Conservation (phyloP, 1,139 yeast genomes). For the Sugiyamaella japonica region DNA sequence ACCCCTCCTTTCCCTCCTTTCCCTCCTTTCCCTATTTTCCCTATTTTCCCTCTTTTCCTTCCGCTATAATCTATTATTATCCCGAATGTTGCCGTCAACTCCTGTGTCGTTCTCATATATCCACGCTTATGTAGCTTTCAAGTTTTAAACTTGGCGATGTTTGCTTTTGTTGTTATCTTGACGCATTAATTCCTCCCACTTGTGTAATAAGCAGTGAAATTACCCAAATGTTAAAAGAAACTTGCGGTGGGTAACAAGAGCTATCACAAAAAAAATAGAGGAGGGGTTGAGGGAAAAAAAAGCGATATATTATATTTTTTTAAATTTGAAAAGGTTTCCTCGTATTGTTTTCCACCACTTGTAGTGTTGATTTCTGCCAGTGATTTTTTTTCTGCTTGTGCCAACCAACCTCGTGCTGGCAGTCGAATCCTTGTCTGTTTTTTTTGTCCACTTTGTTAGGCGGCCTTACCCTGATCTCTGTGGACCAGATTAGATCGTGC, state of each 20-base stretch:
- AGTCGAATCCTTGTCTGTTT: too few species aligned
- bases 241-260: neutral
- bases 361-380: too few species aligned
- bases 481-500: conserved; percentile 8
- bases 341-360: too few species aligned
- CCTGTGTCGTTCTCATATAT: conserved; percentile 1
- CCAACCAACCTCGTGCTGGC: too few species aligned
- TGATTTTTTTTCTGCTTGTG: neutral
- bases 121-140: conserved; percentile 2
- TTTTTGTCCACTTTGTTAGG: neutral
- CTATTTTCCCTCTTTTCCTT: neutral
- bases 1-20: neutral
- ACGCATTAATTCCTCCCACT: conserved; percentile 11
- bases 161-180: conserved; percentile 13
- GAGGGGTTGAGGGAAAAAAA: neutral
- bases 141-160: conserved; percentile 2
- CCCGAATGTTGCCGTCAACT: conserved; percentile 1
- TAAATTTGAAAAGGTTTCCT: too few species aligned
- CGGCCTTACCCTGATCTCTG: conserved; percentile 5
- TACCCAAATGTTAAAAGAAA: conserved; percentile 2
- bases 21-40: neutral
- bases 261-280: neutral
- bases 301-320: neutral
- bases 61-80: neutral
- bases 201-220: conserved; percentile 13